These are phyloP conservation scores for Lophium mytilinum DNA, from an alignment of 495 filamentous ascomycete species.

Conservation along the genomic window DNA sequence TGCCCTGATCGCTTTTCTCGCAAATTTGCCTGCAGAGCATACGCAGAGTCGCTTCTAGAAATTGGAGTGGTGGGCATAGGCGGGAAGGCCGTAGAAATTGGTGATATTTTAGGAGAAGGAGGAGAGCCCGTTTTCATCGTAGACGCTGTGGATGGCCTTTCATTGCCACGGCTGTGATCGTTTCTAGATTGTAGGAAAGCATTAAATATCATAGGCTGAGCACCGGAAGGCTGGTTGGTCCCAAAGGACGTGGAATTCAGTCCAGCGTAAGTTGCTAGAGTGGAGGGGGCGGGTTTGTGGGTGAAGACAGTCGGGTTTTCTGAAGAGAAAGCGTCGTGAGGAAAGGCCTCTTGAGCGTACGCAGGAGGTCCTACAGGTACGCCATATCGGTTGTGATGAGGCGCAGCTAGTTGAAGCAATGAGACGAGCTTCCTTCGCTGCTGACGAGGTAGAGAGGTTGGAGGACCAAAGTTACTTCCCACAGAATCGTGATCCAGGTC, in stretches of 20 bases:
- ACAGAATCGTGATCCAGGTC: slow-evolving; percentile 88
- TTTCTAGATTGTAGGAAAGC: slow-evolving; percentile 74
- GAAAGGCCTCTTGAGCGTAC: slow-evolving; percentile 87
- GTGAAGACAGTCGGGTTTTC: slow-evolving; percentile 77
- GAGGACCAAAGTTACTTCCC: slow-evolving; percentile 60
- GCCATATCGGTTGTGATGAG: slow-evolving; percentile 79
- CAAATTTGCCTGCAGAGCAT: slow-evolving; percentile 72
- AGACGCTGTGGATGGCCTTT: slow-evolving; percentile 75
- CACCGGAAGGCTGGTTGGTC: slow-evolving; percentile 37
- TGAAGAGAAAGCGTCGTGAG: slow-evolving; percentile 77
- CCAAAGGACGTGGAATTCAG: slow-evolving; percentile 85
- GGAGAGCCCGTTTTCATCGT: slow-evolving; percentile 65
- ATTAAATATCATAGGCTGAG: slow-evolving; percentile 66
- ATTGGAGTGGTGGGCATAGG: slow-evolving; percentile 62
- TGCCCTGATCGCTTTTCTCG: slow-evolving; percentile 93
- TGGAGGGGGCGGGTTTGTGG: slow-evolving; percentile 57
- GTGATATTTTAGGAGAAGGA: slow-evolving; percentile 72
- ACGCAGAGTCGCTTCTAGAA: slow-evolving; percentile 85
- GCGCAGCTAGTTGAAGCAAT: slow-evolving; percentile 80
- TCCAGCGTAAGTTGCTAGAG: slow-evolving; percentile 73
- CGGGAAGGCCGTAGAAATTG: slow-evolving; percentile 72
- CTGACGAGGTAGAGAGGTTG: slow-evolving; percentile 72
- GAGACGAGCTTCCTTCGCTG: slow-evolving; percentile 84
- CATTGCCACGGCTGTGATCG: slow-evolving; percentile 51
- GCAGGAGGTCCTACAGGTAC: slow-evolving; percentile 82